Evolutionary conservation across 2,329 filamentous ascomycete genomes (phyloP), one percentile per base, ranked within the genome.

Genomic region (Arachnomyces sp.): DNA sequence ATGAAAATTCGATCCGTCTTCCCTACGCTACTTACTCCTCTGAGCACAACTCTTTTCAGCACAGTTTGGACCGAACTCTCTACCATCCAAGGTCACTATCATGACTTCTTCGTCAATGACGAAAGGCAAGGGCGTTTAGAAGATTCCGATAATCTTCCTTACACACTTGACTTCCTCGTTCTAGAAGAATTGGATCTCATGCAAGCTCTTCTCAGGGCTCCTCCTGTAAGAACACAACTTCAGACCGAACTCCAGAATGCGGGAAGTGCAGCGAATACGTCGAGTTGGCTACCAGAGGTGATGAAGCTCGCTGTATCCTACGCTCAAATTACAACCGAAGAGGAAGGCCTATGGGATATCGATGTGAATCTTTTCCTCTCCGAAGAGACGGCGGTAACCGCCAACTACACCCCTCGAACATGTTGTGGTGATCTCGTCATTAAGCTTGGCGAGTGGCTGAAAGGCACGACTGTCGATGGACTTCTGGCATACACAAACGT

Each of bases 351-450:
- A 7, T 98, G 92, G 92, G 87, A 95, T 52, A 87, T 95, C 47
- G 92, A 98, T 61, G 84, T 93, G 51, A 96, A 94, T 43, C 76
- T 98, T 2, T 98, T 93, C 63, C 73, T 98, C 34, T 90, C 88
- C 1, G 92, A 98, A 63, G 90, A 96, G 66, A 90, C 87, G 2
- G 90, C 88, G 2, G 84, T 95, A 13, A 95, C 88, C 9, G 86
- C 89, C 25, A 96, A 96, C 62, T 98, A 96, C 66, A 95, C 92
- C 0, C 86, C 92, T 11, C 80, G 92, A 50, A 94, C 87, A 13
- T 92, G 90, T 31, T 92, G 87, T 48, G 89, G 88, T 36, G 92
- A 96, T 59, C 70, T 98, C 36, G 75, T 95, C 18, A 88, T 95
- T 64, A 95, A 95, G 66, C 72, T 95, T 44, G 86, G 86, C 35